A percentile compares a stretch with the other conserved stretches of the same genome.
phyloP scores from a whole-genome alignment of 2,329 filamentous ascomycete genomes.

The Trichoderma asperellum region DNA sequence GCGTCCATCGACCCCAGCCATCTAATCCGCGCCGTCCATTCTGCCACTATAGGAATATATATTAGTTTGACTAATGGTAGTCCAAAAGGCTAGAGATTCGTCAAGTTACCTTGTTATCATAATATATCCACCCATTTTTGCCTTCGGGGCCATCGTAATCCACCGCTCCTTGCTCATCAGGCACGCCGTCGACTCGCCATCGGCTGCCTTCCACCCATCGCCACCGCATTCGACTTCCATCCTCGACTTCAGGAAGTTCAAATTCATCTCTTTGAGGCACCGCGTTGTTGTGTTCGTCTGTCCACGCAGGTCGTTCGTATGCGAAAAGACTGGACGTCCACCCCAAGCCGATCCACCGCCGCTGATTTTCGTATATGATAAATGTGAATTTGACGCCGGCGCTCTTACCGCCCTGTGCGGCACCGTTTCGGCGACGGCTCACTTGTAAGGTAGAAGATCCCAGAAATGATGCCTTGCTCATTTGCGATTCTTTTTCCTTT shows the following conservation, averaged over 20 bases:
- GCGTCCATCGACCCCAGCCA: slow-evolving; percentile 92
- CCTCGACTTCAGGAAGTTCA: slow-evolving; percentile 64
- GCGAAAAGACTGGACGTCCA: slow-evolving; percentile 93
- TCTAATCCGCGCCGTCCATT: slow-evolving; percentile 82
- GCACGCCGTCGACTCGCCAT: slow-evolving; percentile 82
- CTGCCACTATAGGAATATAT: slow-evolving; percentile 68
- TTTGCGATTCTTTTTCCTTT: slow-evolving; percentile 47
- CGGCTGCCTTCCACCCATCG: slow-evolving; percentile 83
- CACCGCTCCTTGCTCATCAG: slow-evolving; percentile 50
- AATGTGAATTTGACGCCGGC: slow-evolving; percentile 95
- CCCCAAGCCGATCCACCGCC: slow-evolving; percentile 90
- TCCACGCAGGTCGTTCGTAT: slow-evolving; percentile 90
- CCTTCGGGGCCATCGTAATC: slow-evolving; percentile 64
- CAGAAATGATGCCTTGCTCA: slow-evolving; percentile 45
- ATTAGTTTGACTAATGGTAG: not conserved
- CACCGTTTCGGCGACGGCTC: slow-evolving; percentile 41
- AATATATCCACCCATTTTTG: slow-evolving; percentile 89
- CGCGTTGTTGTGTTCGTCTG: slow-evolving; percentile 88
- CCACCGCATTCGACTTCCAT: slow-evolving; percentile 61
- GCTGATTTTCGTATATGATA: slow-evolving; percentile 93
- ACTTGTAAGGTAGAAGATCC: slow-evolving; percentile 36
- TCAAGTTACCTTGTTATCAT: slow-evolving; percentile 83
- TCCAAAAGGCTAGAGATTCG: no score
- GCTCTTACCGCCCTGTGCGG: slow-evolving; percentile 51
- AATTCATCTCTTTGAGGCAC: slow-evolving; percentile 74